Conservation (phyloP, 2,329 filamentous ascomycete genomes). For the Exophiala sideris region DNA sequence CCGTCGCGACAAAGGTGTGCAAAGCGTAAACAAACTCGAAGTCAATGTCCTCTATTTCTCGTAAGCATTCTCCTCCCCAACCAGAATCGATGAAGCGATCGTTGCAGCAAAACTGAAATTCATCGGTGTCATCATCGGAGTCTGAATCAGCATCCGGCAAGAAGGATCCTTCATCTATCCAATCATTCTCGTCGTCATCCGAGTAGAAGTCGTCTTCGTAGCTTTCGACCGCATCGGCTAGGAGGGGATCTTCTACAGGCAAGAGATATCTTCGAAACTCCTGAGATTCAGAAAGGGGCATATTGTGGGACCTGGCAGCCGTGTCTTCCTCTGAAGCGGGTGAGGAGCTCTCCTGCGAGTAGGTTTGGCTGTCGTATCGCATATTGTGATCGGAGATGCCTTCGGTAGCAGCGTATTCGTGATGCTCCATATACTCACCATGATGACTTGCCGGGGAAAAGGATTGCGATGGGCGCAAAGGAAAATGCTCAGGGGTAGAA, state of each 20-base stretch:
- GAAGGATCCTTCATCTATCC: constrained; percentile 35
- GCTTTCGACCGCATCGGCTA: constrained; percentile 30
- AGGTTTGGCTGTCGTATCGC: neutral
- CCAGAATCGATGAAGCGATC: constrained; percentile 66
- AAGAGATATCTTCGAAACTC: constrained; percentile 38
- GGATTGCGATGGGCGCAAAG: constrained; percentile 33
- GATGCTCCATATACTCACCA: constrained; percentile 45
- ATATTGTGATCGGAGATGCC: constrained; percentile 11
- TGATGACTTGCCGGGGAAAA: constrained; percentile 37
- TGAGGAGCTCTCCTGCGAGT: neutral
- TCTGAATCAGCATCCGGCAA: constrained; percentile 45
- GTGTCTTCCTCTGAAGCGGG: neutral
- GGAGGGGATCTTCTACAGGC: constrained; percentile 42
- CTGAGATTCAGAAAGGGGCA: constrained; percentile 20
- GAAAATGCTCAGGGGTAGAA: constrained; percentile 30
- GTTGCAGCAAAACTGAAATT: constrained; percentile 56
- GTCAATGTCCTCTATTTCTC: constrained; percentile 94
- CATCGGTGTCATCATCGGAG: constrained; percentile 59
- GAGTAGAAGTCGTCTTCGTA: constrained; percentile 9
- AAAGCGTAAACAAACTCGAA: constrained; percentile 99
- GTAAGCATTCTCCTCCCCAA: constrained; percentile 82
- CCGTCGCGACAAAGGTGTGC: constrained; percentile 95
- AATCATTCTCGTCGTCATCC: constrained; percentile 22
- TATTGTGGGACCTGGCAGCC: neutral
- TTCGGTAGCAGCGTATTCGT: neutral